Base-by-base conservation (phyloP, 768 basidiomycete genomes). In the Tricholoma hemisulphureum region DNA sequence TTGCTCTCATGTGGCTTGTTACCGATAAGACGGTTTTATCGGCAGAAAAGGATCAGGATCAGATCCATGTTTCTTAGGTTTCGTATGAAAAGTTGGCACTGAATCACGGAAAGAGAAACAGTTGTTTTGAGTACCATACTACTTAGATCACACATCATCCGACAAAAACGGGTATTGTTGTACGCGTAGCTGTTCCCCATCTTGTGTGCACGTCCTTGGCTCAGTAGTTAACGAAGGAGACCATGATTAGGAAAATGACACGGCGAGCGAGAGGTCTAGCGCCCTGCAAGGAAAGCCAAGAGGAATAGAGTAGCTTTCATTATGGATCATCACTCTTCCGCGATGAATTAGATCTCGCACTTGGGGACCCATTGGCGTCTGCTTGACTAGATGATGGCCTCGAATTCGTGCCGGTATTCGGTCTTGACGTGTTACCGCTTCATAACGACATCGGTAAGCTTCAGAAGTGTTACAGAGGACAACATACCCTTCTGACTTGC, bases 401-500 rank as follows among this genome's bases (percentile, higher is more conserved):
- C 7, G 65, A 63, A 45, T 52, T 57, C 31, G 58, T 58, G 48
- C 66, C 68, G 13, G 70, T 74, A 45, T 67, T 66, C 43, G 75
- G 71, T 49, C 75, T 67, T 35, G 73, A 75, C 35, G 68, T 63
- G 52, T 65, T 73, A 29, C 57, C 34, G 34, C 59, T 67, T 53
- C 18, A 29, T 18, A 6, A 29, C 18, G n/a, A 29, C 6, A 13
- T 49, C 46, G 3, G 28, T 28, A 18, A 18, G 26, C 2, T 28
- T 9, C 28, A 9, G 26, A 48, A 49, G 29, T 51, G 48, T 10
- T 14, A 31, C 51, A 16, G 34, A 35, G n/a, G 66, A 75, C 54
- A 60, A 80, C 82, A 74, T 72, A 63, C 83, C 78, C 62, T 73
- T 74, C 61, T 16, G 78, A 72, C 71, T 69, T 73, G 54, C 77